Percentiles rank a stretch among this genome's conserved stretches.
phyloP scores from a whole-genome alignment of 805 yeast species.

The Saccharomycopsis malanga region DNA sequence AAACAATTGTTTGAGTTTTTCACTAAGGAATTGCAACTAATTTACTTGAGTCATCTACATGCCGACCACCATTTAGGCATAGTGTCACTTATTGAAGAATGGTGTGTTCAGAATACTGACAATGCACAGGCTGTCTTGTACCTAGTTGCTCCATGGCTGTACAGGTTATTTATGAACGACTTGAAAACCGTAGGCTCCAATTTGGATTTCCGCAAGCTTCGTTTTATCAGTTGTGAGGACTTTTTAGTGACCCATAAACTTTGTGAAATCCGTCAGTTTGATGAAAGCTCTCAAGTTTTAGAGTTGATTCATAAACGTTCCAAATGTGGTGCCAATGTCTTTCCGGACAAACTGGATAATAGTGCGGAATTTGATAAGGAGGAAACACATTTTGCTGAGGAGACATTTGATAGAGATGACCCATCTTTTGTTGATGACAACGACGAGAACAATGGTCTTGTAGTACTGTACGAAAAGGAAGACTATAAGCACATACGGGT shows the following conservation, averaged over 20 bases:
- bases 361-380: background rate
- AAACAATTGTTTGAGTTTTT: slow-evolving; percentile 39
- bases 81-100: slow-evolving; percentile 56
- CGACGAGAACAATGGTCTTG: background rate
- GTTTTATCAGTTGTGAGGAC: slow-evolving; percentile 55
- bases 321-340: background rate
- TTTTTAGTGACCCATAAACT: slow-evolving; percentile 35
- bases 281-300: background rate
- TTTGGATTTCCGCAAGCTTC: slow-evolving; percentile 34
- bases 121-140: slow-evolving; percentile 36
- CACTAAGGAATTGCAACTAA: slow-evolving; percentile 46
- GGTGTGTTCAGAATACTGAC: slow-evolving; percentile 40
- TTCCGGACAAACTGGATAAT: background rate
- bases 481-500: background rate
- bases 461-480: no score
- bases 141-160: slow-evolving; percentile 72
- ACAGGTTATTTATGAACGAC: slow-evolving; percentile 57
- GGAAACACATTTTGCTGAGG: background rate
- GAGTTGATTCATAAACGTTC: background rate
- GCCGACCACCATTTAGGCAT: slow-evolving; percentile 96
- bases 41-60: slow-evolving; percentile 84
- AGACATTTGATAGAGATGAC: no score
- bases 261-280: background rate
- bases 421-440: no score
- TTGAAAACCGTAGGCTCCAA: slow-evolving; percentile 36